Evolutionary conservation across 176 grass and related monocot species (phyloP), one percentile per base, ranked within the genome.

Genomic region (Pharus latifolius): DNA sequence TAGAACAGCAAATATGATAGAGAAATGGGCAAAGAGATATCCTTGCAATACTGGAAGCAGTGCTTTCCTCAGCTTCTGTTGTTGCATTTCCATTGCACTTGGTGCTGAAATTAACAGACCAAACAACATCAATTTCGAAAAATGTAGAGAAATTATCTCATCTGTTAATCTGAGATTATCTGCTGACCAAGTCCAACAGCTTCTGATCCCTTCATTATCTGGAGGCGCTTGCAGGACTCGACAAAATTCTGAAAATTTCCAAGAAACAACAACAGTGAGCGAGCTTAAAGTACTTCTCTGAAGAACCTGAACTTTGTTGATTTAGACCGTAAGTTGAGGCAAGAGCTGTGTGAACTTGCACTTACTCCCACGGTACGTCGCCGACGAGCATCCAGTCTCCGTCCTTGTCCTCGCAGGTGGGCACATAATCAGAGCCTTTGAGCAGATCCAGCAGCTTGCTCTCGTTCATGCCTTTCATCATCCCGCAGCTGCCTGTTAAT

Each of bases 181-280:
- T 66, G 72, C 88, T 74, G 37, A 96, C 85, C 88, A 3, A 96
- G 76, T 31, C 82, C 92, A 52, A 82, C 81, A 56, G 88, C 88
- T 84, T 96, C 88, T 11, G 85, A 91, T 44, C 88, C 85, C 81
- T 86, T 96, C 92, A 87, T 96, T 61, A 96, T 87, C 37, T 85
- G 55, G 70, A 96, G 77, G 31, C 92, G 92, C 64, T 87, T 91
- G 88, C 92, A 96, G 8, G 82, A 89, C 28, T 81, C 82, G 12
- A 88, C 92, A 65, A 96, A 91, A 96, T 91, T 63, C 92, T 96
- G 72, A 25, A 73, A 31, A 49, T 45, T 38, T 17, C 41, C 18
- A 55, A 12, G n/a, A 51, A 32, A 28, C 2, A 38, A 13, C 50
- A 57, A n/a, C n/a, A n/a, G n/a, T n/a, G n/a, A n/a, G n/a, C n/a